Evolutionary conservation across 495 filamentous ascomycete genomes (phyloP).

Genomic region (Daldinia childiae): DNA sequence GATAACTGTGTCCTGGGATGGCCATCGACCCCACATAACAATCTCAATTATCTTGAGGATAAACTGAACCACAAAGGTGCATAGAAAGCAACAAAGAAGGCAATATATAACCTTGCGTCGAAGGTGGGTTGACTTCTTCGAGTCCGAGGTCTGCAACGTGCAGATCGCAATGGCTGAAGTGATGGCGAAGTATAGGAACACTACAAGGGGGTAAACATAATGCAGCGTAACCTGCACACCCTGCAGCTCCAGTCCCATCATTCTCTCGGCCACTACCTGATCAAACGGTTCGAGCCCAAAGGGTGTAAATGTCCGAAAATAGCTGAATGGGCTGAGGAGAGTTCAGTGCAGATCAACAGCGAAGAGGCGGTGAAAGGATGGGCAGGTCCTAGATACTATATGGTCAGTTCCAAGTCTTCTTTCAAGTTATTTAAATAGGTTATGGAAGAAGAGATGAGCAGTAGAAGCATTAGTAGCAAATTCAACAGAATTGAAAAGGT

Average conservation of each 20-base stretch:
- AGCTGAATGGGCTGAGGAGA: background rate
- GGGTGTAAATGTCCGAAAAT: background rate
- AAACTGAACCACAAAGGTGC: conserved; percentile 62
- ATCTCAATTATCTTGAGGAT: conserved; percentile 53
- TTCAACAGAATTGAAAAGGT: background rate
- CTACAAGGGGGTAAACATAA: conserved; percentile 63
- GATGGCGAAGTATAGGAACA: conserved; percentile 65
- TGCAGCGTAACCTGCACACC: conserved; percentile 50
- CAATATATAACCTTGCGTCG: conserved; percentile 58
- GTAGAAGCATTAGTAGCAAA: background rate
- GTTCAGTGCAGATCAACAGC: conserved; percentile 12
- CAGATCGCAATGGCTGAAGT: conserved; percentile 63
- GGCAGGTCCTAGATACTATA: conserved; percentile 18
- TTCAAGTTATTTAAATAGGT: conserved; percentile 4
- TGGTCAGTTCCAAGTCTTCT: conserved; percentile 19
- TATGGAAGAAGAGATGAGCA: background rate
- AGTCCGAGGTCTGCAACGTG: conserved; percentile 61
- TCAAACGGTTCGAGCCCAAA: conserved; percentile 7
- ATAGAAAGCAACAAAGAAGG: conserved; percentile 58
- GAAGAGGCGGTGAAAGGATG: conserved; percentile 19
- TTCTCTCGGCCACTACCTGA: conserved; percentile 27
- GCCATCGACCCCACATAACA: conserved; percentile 52
- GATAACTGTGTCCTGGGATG: conserved; percentile 57
- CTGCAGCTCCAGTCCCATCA: conserved; percentile 26
- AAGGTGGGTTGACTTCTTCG: conserved; percentile 49